Evolutionary conservation across 2,329 filamentous ascomycete genomes (phyloP), one percentile per base, ranked within the genome.

Genomic region (Fonsecaea erecta): DNA sequence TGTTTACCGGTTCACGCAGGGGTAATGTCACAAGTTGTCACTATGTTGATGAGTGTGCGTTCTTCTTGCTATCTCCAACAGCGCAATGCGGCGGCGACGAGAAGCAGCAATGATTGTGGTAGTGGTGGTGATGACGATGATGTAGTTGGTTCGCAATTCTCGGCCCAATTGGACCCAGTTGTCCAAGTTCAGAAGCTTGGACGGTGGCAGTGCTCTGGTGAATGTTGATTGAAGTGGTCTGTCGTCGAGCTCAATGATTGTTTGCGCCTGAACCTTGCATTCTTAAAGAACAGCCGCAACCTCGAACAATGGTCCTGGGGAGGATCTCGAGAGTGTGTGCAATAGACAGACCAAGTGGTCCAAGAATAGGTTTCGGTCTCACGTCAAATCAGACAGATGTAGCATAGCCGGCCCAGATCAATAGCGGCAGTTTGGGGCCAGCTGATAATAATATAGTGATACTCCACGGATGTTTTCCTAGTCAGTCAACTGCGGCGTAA

Each of bases 361-460:
- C 51, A 61, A 61, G 59, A 54, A 61, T 61, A 61, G 59, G 51
- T 61, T 34, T 53, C 16, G 30, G 28, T 56, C 21, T 56, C 53
- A 40, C 53, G 53, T 56, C 53, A 56, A 56, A 56, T 26, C 32
- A 34, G n/a, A 34, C 26, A 56, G 35, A 40, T 21, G 32, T 18
- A 14, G 53, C 52, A 53, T 7, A 53, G 28, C 16, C 52, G 18
- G 16, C 26, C 52, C 28, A 12, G 24, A 4, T 53, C 16, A 12
- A 18, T 18, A 53, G 52, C 16, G n/a, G 48, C 3, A 4, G 48
- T 3, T 30, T 26, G 14, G 28, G 21, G 48, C 14, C 21, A 52
- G 21, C 14, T 52, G 21, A 24, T 26, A 11, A 12, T 52, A 11
- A 24, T 14, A 28, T 11, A 21, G 46, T 21, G 46, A 28, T 21